Base-by-base conservation (phyloP, 1,284 basidiomycete species). In the Cystobasidium sp. region DNA sequence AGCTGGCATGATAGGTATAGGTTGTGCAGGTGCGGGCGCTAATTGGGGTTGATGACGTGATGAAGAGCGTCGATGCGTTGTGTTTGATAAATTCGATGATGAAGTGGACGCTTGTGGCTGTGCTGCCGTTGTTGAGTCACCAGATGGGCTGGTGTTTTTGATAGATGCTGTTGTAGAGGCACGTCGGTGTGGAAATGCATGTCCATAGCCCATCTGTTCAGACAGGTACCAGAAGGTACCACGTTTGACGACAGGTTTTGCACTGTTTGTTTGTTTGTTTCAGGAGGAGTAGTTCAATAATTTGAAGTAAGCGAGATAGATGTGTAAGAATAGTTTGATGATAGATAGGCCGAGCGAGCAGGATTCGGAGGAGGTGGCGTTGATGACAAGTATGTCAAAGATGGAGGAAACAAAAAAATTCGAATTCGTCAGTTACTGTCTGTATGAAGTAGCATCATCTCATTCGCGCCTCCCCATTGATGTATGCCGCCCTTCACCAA, bases 221-320 rank as follows among this genome's bases (percentile, higher is more conserved):
- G 79, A 75, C 39, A 80, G 75, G 75, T 79, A 80, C 80, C 80
- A 80, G 68, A 80, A 68, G 12, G 79, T 79, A 46, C 79, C 79
- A 41, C 80, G 75, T 61, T 80, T 80, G 65, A 80, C 77, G 37
- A 78, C 78, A 7, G 80, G 79, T n/a, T 76, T 73, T 16, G 78
- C 76, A 43, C 69, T 71, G 37, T 41, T 31, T 31, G 31, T 1
- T n/a, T 3, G 55, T 56, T 56, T n/a, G 8, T 18, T 14, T 14
- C 14, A 51, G 47, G 47, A 51, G 47, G 14, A 51, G 20, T 3
- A 20, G 14, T 51, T 51, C 16, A 16, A 51, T 31, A 31, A 31
- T 31, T 31, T 5, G 2, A 31, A 31, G 31, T 31, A 31, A 31
- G 31, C 31, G 31, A 31, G 31, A 31, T 31, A 31, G 31, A 31